Base-by-base conservation (phyloP, 441 rosid species). In the Aleurites moluccanus region DNA sequence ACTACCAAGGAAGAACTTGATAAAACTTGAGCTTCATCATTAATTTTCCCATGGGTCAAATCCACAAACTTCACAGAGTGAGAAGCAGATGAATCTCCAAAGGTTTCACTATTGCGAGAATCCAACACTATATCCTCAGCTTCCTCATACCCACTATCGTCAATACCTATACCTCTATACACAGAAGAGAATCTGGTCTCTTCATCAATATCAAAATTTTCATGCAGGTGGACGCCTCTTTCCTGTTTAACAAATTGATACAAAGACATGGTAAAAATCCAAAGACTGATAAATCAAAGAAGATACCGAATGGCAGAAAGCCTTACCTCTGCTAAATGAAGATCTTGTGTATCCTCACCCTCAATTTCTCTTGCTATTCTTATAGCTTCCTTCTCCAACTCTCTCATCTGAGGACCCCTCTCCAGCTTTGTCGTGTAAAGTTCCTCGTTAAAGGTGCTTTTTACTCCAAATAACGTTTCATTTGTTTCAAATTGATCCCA, bases 401-500 rank as follows among this genome's bases (percentile, higher is more conserved):
- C 89, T 80, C 81, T 87, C 81, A 25, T 85, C 71, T 52, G 83
- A 71, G 92, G 86, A 78, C 93, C 96, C 88, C 76, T 92, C 78
- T 88, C 84, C 70, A 96, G 90, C 84, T 84, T 90, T 79, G 99
- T 93, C 3, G 96, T 96, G 75, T 96, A 96, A 71, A 89, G 85
- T 25, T 92, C 98, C 88, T 91, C 98, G 69, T 89, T 63, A 74
- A 91, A 96, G 67, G 98, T 94, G 84, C 93, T 94, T 80, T 78
- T 86, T 56, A 96, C 93, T 73, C 99, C 99, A 87, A 93, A 93
- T 67, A 89, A 78, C 77, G 70, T 52, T 81, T 86, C 77, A 81
- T 94, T 96, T 75, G 82, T 87, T 85, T 86, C 90, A 86, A 96
- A 96, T 80, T 92, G 98, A 89, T 94, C 82, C 98, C 98, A 96